Conservation (phyloP, 1,284 basidiomycete species). For the Rhodotorula sp. region DNA sequence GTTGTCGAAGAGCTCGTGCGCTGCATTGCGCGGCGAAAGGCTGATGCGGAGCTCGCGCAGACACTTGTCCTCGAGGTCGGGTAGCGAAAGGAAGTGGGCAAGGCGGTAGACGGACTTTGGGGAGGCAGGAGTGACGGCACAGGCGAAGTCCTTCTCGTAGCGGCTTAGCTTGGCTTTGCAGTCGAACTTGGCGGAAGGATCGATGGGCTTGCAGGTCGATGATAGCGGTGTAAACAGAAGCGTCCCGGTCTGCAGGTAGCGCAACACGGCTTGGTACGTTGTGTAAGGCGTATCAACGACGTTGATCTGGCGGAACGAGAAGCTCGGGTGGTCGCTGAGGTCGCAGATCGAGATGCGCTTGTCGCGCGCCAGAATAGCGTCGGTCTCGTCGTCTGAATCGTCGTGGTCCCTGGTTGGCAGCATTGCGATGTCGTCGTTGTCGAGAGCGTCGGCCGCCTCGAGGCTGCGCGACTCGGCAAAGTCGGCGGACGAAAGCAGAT, state of each 20-base stretch:
- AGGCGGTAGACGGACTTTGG: constrained; percentile 16
- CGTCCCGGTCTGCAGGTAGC: constrained; percentile 3
- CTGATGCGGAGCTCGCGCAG: constrained; percentile 1
- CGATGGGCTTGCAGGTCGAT: not conserved
- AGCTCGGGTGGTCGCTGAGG: no score
- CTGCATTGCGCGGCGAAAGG: not conserved
- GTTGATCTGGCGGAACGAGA: not conserved
- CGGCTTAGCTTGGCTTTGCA: not conserved
- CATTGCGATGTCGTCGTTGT: rapidly evolving
- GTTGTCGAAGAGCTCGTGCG: constrained; percentile 7
- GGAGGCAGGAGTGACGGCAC: constrained; percentile 4
- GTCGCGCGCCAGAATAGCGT: not conserved
- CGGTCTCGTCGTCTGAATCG: constrained; percentile 6
- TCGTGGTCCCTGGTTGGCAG: not conserved
- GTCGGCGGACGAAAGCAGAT: not conserved
- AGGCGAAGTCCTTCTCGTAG: not conserved
- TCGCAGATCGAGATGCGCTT: no score
- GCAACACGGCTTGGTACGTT: constrained; percentile 16
- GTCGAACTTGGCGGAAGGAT: not conserved
- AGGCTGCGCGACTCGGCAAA: not conserved
- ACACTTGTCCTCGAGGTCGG: not conserved
- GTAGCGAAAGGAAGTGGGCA: constrained; percentile 13
- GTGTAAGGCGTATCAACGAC: not conserved
- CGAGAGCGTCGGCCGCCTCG: not conserved
- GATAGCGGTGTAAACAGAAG: constrained; percentile 12